Base-by-base conservation (phyloP, 495 filamentous ascomycete genomes). In the Aspergillus conjunctus region DNA sequence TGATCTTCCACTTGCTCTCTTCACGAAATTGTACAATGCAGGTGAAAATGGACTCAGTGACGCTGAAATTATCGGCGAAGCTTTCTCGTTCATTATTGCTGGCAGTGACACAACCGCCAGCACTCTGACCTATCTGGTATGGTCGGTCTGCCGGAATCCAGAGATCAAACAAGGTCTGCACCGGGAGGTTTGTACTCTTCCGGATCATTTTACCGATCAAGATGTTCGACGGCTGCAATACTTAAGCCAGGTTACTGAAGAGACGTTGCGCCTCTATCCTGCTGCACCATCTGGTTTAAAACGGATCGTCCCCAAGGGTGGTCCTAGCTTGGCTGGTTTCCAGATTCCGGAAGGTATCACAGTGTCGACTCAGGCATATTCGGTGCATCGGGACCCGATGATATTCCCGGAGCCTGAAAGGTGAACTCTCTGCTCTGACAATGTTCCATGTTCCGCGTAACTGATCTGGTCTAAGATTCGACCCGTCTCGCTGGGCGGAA, bases 201-300 rank as follows among this genome's bases (percentile, higher is more conserved):
- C 51, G 5, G 58, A 67, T 0, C 60, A 54, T 5, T 70, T 73
- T 50, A 60, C 46, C 1, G 70, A 73, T 33, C 30, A 58, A 11
- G 52, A 69, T 48, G 61, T 79, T 1, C 68, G 76, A 21, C 56
- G 62, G 5, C 56, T 80, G 8, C 70, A 71, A 2, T 73, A 79
- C 55, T 61, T 86, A n/a, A 78, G 81, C 55, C 71, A 73, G 32
- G 72, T 81, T 26, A 83, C 85, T 63, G 76, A 79, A 22, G 85
- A 89, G 67, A 73, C 84, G 0, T 67, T 88, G 39, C 73, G 85
- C 1, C 65, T 88, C 12, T 76, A 86, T 59, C 75, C 79, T 1
- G 79, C 81, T 4, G 78, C 80, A 0, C 75, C 79, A 1, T 72
- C 71, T 17, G 82, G 69, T 3, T 70, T 79, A 14, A 69, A 70